Evolutionary conservation across 1,139 yeast genomes (phyloP), one percentile per base, ranked within the genome.

Genomic region (Yamadazyma dushanensis): DNA sequence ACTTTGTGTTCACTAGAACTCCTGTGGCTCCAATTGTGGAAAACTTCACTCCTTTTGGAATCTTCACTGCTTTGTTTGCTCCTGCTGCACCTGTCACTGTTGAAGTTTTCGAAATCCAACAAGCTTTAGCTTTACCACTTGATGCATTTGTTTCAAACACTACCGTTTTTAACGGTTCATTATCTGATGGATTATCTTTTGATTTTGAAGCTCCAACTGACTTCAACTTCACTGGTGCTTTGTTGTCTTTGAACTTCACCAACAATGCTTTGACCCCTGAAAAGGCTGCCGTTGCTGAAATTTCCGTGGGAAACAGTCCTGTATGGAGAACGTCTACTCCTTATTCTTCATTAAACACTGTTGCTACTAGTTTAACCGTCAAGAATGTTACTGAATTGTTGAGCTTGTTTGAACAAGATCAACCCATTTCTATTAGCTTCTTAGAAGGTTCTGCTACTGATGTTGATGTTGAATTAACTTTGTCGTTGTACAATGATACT

Each of bases 301-400:
- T 56, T 15, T 39, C 43, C 16, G 40, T 55, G 24, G 58, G 43
- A 27, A 50, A 41, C 8, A 37, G 31, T 26, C 56, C 61, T 16
- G 39, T 56, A 13, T 56, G 61, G 60, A 51, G 61, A 46, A 47
- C 57, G 18, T 48, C 58, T 7, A 45, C 57, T 26, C 61, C 61
- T n/a, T 32, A 29, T 27, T 35, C 41, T 8, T 43, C 46, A 26
- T 31, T 41, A 5, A 47, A 50, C 34, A 40, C 47, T 18, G 25
- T 39, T 13, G 47, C 57, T 21, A 39, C 40, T 29, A 40, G 51
- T 27, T 47, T 53, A 13, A 50, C 57, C 25, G 31, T 40, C 29
- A 51, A 54, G 30, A 55, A 55, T 34, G 36, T 56, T 22, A 46
- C 61, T 22, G 55, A 55, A 24, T 44, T 39, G 34, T 43, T 55